These are phyloP conservation scores for Eucalyptus marginata DNA, from an alignment of 345 rosid species.

Conservation along the genomic window DNA sequence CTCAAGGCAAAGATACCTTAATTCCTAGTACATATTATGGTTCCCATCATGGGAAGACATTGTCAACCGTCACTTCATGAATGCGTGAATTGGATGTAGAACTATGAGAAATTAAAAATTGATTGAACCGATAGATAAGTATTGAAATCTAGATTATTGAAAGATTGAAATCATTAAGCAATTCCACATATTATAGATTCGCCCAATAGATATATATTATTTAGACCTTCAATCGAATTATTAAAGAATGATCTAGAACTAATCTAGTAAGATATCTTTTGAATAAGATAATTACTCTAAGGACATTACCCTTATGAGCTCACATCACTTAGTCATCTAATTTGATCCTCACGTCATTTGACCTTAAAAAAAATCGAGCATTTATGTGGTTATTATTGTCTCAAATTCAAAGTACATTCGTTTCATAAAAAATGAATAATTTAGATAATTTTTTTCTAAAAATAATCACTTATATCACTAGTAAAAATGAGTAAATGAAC, in stretches of 20 bases:
- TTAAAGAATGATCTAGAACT: not conserved
- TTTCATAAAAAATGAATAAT: no score
- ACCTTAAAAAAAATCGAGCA: not conserved
- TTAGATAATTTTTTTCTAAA: accelerated
- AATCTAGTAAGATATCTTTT: not conserved
- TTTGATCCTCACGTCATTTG: not conserved
- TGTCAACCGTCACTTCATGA: accelerated
- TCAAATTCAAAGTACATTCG: accelerated
- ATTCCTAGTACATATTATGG: not conserved
- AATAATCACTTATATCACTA: accelerated
- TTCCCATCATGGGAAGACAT: not conserved
- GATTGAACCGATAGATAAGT: not conserved
- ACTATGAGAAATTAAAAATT: accelerated
- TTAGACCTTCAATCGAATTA: not conserved
- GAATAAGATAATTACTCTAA: not conserved
- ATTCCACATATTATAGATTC: not conserved
- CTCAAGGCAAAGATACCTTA: not conserved
- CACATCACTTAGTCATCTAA: no score
- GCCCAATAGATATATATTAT: accelerated
- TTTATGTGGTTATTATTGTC: not conserved
- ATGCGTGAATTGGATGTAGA: accelerated
- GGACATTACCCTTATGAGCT: accelerated
- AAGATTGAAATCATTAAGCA: not conserved
- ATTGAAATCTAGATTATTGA: not conserved
- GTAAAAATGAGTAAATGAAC: no score